Evolutionary conservation across 208 protist genomes (phyloP).

Genomic region (Lotmaria passim): DNA sequence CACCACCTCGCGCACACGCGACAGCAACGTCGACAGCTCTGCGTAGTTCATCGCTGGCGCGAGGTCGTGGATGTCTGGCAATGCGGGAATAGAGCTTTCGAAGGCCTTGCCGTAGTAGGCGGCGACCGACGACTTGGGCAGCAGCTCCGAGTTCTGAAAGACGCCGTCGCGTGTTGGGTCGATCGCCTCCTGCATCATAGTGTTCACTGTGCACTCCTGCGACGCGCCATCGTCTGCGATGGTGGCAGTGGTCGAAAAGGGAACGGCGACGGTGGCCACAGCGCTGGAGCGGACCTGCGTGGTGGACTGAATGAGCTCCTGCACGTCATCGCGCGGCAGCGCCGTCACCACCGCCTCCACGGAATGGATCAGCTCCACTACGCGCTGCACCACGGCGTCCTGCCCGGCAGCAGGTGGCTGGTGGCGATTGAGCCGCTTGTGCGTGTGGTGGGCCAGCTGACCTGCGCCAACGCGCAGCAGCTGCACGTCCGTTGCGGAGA

Average conservation of each 20-base stretch:
- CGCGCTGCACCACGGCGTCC: conserved; percentile 28
- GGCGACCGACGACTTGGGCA: conserved; percentile 38
- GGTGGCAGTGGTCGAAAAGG: not conserved
- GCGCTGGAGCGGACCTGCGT: conserved; percentile 16
- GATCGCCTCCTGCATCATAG: conserved; percentile 25
- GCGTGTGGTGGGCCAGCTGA: conserved; percentile 63
- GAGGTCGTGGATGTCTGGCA: conserved; percentile 40
- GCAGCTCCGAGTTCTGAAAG: conserved; percentile 50
- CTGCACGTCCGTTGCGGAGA: conserved; percentile 57
- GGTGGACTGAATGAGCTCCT: conserved; percentile 21
- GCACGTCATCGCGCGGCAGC: conserved; percentile 50
- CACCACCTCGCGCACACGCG: conserved; percentile 24
- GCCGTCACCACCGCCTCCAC: conserved; percentile 41
- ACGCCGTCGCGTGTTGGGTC: conserved; percentile 12
- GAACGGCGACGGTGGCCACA: conserved; percentile 2
- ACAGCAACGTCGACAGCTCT: conserved; percentile 38
- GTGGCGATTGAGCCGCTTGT: conserved; percentile 43
- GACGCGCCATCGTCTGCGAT: not conserved
- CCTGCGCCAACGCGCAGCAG: conserved; percentile 47
- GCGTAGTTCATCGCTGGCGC: conserved; percentile 22
- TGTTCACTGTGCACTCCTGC: conserved; percentile 6
- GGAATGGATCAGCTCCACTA: conserved; percentile 49
- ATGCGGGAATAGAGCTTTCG: conserved; percentile 28
- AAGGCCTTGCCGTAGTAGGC: conserved; percentile 53
- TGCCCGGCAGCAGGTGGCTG: conserved; percentile 20